Percentiles rank a stretch among this genome's conserved stretches.
phyloP scores from a whole-genome alignment of 2,329 filamentous ascomycete species.

The Hymenoscyphus albidus region DNA sequence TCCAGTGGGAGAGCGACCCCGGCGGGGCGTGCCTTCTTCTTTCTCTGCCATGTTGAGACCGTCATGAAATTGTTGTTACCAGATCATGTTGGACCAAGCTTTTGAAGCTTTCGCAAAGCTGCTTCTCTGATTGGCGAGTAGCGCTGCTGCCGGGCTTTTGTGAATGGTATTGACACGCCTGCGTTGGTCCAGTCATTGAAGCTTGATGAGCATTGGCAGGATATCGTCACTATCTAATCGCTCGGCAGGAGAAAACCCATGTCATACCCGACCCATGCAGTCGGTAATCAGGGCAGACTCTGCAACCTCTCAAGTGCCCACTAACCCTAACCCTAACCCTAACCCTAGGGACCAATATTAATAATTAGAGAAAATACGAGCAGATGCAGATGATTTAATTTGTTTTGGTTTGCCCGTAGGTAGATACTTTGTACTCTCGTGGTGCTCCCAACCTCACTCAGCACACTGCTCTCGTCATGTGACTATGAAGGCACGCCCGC shows the following conservation, averaged over 20 bases:
- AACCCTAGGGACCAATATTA: no score
- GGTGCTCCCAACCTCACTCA: no score
- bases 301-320: no score
- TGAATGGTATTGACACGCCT: neutral
- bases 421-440: no score
- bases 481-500: no score
- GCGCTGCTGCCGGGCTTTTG: neutral
- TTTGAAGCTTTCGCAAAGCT: neutral
- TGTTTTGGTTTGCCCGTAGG: no score
- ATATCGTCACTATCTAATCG: conserved; percentile 1
- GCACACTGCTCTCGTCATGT: no score
- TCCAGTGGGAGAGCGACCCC: conserved; percentile 27
- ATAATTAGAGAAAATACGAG: no score
- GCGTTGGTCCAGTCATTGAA: neutral
- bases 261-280: no score
- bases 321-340: no score
- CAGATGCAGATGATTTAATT: no score
- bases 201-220: neutral
- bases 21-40: conserved; percentile 23
- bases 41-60: conserved; percentile 32
- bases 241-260: neutral
- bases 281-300: no score
- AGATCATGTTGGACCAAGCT: neutral
- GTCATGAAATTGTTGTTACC: neutral
- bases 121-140: neutral